Evolutionary conservation across 805 yeast species (phyloP).

Genomic region (Metschnikowia santaceciliae): DNA sequence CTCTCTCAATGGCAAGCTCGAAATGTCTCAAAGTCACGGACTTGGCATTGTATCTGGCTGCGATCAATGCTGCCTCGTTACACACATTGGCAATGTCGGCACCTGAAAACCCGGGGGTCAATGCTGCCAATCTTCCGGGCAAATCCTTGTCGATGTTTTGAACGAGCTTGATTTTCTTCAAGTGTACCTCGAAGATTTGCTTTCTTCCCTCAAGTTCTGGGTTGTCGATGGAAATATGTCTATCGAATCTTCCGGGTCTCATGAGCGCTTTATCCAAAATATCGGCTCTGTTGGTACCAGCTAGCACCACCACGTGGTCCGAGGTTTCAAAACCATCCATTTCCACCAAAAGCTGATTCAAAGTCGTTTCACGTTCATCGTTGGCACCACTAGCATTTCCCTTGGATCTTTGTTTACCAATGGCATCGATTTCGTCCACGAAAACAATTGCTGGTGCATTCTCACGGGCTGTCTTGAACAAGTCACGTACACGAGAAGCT

Average conservation of each 20-base stretch:
- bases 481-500: slow-evolving; percentile 89
- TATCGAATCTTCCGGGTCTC: slow-evolving; percentile 94
- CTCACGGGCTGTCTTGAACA: slow-evolving; percentile 84
- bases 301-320: slow-evolving; percentile 89
- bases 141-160: slow-evolving; percentile 49
- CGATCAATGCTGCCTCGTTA: slow-evolving; percentile 91
- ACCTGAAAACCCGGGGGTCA: slow-evolving; percentile 95
- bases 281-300: slow-evolving; percentile 93
- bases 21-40: slow-evolving; percentile 68
- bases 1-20: slow-evolving; percentile 91
- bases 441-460: slow-evolving; percentile 89
- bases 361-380: slow-evolving; percentile 90
- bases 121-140: slow-evolving; percentile 81
- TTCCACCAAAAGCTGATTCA: slow-evolving; percentile 88
- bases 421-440: slow-evolving; percentile 94
- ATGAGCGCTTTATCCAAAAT: slow-evolving; percentile 83
- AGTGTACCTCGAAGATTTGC: slow-evolving; percentile 78
- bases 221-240: slow-evolving; percentile 80
- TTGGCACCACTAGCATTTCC: slow-evolving; percentile 69
- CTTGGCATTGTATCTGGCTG: slow-evolving; percentile 72
- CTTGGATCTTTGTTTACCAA: slow-evolving; percentile 79
- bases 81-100: slow-evolving; percentile 95
- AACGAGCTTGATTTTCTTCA: slow-evolving; percentile 52
- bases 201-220: slow-evolving; percentile 90
- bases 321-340: slow-evolving; percentile 91